phyloP scores from a whole-genome alignment of 129 eudicot species.

The Gnaphalium uliginosum region DNA sequence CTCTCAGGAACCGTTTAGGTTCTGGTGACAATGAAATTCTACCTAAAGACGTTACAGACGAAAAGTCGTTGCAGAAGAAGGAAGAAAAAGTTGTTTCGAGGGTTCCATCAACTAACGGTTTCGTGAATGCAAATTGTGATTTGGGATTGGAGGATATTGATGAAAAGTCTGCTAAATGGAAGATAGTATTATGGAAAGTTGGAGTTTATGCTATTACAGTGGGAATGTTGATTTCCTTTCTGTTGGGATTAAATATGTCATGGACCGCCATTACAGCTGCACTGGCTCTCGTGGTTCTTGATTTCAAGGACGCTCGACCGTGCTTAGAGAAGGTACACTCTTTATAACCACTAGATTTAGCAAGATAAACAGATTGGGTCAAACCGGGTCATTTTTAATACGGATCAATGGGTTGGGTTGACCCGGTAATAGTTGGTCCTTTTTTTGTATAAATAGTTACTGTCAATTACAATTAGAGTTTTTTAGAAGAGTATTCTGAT shows the following conservation, averaged over 20 bases:
- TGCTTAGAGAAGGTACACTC: conserved; percentile 69
- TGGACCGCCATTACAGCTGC: conserved; percentile 98
- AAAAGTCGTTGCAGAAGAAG: conserved; percentile 23
- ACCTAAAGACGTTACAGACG: conserved; percentile 39
- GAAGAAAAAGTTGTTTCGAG: conserved; percentile 37
- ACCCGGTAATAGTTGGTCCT: neutral
- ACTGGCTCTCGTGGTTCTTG: conserved; percentile 89
- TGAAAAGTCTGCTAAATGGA: conserved; percentile 52
- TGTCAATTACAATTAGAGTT: too few relatives aligned
- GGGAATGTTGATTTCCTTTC: conserved; percentile 81
- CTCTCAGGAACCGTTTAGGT: conserved; percentile 52
- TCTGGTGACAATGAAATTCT: conserved; percentile 44
- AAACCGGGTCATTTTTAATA: neutral
- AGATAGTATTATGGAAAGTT: conserved; percentile 59
- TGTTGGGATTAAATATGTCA: conserved; percentile 79
- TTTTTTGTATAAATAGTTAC: too few relatives aligned
- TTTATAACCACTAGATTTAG: neutral
- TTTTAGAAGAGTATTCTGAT: neutral
- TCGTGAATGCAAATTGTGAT: conserved; percentile 15
- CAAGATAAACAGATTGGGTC: neutral
- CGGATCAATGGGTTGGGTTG: neutral
- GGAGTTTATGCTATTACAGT: conserved; percentile 78
- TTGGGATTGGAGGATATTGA: conserved; percentile 40
- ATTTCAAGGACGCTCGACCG: conserved; percentile 87
- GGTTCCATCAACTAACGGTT: conserved; percentile 37